phyloP scores from a whole-genome alignment of 768 basidiomycete species.

The Clavulina sp. region DNA sequence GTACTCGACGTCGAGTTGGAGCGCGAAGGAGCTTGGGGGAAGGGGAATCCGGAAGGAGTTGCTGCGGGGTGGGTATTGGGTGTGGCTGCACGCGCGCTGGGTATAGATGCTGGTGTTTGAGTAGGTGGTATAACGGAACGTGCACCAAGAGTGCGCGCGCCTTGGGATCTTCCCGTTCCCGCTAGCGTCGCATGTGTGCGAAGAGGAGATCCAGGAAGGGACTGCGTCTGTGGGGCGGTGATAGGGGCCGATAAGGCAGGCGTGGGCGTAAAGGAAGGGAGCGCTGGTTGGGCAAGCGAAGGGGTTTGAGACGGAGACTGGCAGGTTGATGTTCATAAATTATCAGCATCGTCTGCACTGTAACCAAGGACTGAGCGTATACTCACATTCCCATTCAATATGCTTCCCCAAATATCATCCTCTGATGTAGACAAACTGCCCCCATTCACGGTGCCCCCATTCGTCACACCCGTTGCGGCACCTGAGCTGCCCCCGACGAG shows the following conservation, averaged over 20 bases:
- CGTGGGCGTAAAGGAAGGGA: no score
- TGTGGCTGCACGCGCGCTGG: no score
- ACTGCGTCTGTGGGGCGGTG: conserved; percentile 9
- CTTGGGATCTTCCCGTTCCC: no score
- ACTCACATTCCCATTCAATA: conserved; percentile 31
- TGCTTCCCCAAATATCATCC: conserved; percentile 73
- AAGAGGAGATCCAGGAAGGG: conserved; percentile 1
- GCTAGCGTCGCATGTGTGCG: not conserved
- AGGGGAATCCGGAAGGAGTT: not conserved
- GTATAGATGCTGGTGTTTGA: not conserved
- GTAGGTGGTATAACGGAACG: not conserved
- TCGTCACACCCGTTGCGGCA: conserved; percentile 11
- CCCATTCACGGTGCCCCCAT: conserved; percentile 20
- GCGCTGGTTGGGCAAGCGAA: no score
- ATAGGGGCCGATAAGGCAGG: not conserved
- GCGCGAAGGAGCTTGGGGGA: not conserved
- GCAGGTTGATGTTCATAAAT: no score
- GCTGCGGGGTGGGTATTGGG: not conserved
- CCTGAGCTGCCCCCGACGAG: conserved; percentile 40
- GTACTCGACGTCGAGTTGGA: no score
- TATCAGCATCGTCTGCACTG: no score
- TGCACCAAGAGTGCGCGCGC: conserved; percentile 3
- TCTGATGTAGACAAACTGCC: conserved; percentile 41
- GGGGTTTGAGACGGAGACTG: no score
- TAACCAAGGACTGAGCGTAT: no score